Evolutionary conservation across 148 eudicot species (phyloP).

Genomic region (Cornus suecica): DNA sequence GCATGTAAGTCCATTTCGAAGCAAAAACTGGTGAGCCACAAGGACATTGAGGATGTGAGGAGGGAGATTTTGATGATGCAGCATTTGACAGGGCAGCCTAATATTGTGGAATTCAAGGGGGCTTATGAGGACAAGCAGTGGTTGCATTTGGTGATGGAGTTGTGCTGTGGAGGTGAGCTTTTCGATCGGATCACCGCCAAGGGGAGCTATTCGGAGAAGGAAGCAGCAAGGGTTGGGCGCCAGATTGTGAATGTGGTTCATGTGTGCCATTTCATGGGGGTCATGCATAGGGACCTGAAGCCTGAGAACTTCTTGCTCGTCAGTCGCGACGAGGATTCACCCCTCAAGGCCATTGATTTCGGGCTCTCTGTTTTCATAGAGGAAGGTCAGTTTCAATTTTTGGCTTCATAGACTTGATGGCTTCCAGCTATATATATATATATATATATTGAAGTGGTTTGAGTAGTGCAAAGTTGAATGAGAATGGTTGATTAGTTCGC

Average conservation of each 20-base stretch:
- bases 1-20: conserved; percentile 40
- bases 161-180: conserved; percentile 30
- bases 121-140: conserved; percentile 34
- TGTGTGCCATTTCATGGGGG: conserved; percentile 44
- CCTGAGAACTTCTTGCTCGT: conserved; percentile 37
- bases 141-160: conserved; percentile 39
- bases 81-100: conserved; percentile 39
- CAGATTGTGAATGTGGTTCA: conserved; percentile 42
- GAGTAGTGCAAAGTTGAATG: too few relatives aligned
- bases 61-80: conserved; percentile 37
- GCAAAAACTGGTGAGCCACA: conserved; percentile 31
- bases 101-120: conserved; percentile 29
- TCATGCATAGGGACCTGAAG: conserved; percentile 37
- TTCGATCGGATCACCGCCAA: conserved; percentile 33
- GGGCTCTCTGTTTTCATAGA: conserved; percentile 43
- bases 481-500: background rate
- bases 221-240: conserved; percentile 28
- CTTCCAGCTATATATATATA: too few relatives aligned
- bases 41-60: conserved; percentile 37
- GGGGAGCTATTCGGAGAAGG: conserved; percentile 37
- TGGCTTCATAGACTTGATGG: too few relatives aligned
- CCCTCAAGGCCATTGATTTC: conserved; percentile 36
- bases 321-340: conserved; percentile 26
- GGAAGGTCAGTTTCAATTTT: conserved; percentile 22
- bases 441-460: too few relatives aligned